Conservation (phyloP, 176 grass and related monocot genomes). For the Ampelocalamus luodianensis region DNA sequence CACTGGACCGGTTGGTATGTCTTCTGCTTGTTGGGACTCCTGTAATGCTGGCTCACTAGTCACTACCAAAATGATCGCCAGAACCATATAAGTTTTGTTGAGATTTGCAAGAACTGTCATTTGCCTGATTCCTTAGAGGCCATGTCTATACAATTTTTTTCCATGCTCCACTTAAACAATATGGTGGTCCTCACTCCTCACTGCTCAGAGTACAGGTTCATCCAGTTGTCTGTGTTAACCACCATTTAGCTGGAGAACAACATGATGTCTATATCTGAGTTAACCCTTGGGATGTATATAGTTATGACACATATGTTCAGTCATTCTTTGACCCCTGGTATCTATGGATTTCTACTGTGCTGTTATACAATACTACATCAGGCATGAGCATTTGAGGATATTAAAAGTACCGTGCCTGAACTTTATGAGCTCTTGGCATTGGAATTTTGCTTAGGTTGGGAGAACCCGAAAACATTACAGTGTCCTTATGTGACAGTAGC, state of each 20-base stretch:
- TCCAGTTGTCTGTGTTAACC: not conserved
- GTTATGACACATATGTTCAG: not conserved
- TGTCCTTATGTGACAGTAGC: constrained; percentile 1
- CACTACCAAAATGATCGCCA: not conserved
- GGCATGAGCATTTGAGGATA: constrained; percentile 22
- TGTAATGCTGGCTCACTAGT: not conserved
- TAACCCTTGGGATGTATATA: not conserved
- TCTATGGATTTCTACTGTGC: not conserved
- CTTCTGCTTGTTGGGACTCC: not conserved
- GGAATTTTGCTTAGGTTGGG: not conserved
- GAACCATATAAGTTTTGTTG: not conserved
- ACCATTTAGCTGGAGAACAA: not conserved
- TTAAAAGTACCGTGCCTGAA: not conserved
- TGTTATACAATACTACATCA: not conserved
- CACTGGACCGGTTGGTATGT: not conserved
- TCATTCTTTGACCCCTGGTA: not conserved
- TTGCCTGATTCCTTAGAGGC: not conserved
- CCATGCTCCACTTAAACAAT: not conserved
- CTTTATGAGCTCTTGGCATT: constrained; percentile 20
- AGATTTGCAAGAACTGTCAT: not conserved
- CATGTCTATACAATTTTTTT: not conserved
- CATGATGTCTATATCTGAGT: not conserved
- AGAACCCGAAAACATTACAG: not conserved
- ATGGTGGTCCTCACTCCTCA: not conserved
- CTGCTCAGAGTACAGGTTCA: not conserved